Percentiles rank a stretch among this genome's conserved stretches.
These are phyloP conservation scores for Sporothrix inflata DNA, from an alignment of 2,329 filamentous ascomycete genomes.

Conservation along the genomic window DNA sequence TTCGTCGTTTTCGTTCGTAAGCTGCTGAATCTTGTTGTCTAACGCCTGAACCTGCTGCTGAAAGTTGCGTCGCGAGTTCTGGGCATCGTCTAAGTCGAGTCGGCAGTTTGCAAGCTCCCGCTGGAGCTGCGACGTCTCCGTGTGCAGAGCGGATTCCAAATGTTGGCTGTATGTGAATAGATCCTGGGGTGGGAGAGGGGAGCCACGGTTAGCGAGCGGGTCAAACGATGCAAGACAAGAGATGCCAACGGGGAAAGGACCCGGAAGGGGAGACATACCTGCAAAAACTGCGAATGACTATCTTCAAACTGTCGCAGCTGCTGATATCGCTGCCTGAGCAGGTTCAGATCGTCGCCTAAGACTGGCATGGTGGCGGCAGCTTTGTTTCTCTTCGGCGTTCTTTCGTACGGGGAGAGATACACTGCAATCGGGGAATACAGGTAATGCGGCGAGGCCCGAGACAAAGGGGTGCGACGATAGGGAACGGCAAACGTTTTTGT, in stretches of 20 bases:
- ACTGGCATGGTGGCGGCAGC: neutral
- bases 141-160: constrained; percentile 48
- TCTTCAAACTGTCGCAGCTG: constrained; percentile 24
- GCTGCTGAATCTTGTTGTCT: constrained; percentile 43
- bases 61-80: constrained; percentile 52
- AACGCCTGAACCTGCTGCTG: constrained; percentile 52
- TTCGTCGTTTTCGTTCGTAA: constrained; percentile 46
- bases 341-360: neutral
- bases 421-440: too few species aligned
- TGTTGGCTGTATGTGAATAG: constrained; percentile 51
- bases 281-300: constrained; percentile 14
- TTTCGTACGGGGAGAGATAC: neutral
- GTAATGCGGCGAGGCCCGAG: neutral
- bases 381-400: neutral
- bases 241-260: neutral
- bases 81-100: constrained; percentile 58
- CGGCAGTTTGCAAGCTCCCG: constrained; percentile 48
- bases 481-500: neutral
- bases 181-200: constrained; percentile 44
- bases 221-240: neutral
- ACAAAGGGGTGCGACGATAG: neutral
- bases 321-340: constrained; percentile 18
- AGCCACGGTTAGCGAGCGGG: neutral
- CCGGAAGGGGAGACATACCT: neutral
- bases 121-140: constrained; percentile 50